These are phyloP conservation scores for Hymenotorrendiella dingleyae DNA, from an alignment of 2,329 filamentous ascomycete genomes.

Conservation along the genomic window DNA sequence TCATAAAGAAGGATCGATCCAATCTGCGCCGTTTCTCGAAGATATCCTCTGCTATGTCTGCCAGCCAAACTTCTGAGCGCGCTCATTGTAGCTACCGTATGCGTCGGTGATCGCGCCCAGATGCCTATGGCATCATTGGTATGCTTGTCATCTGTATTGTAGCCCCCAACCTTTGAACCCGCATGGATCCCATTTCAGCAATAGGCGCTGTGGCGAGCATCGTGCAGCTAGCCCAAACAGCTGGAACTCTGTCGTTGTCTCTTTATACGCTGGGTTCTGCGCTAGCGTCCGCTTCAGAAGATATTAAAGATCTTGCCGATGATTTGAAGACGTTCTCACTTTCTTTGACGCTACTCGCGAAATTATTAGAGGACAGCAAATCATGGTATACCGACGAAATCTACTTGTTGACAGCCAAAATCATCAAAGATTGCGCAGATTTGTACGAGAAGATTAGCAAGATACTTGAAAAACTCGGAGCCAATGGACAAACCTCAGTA, in stretches of 20 bases:
- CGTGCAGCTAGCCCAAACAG: slow-evolving; percentile 14
- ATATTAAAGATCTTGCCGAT: slow-evolving; percentile 17
- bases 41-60: no score
- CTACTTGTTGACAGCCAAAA: slow-evolving; percentile 22
- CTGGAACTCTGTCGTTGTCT: slow-evolving; percentile 17
- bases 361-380: slow-evolving; percentile 16
- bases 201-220: slow-evolving; percentile 18
- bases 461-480: slow-evolving; percentile 13
- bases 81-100: no score
- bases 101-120: no score
- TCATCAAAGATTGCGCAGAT: slow-evolving; percentile 20
- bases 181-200: slow-evolving; percentile 17
- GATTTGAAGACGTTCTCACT: slow-evolving; percentile 15
- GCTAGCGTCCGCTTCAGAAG: slow-evolving; percentile 17
- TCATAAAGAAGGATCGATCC: no score
- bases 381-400: slow-evolving; percentile 18
- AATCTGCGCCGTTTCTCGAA: no score
- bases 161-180: neutral
- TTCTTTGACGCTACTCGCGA: slow-evolving; percentile 17
- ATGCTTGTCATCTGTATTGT: neutral
- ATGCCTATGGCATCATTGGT: no score
- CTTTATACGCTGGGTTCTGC: slow-evolving; percentile 18
- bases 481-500: slow-evolving; percentile 14
- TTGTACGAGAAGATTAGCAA: slow-evolving; percentile 22
- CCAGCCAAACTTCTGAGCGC: no score